These are phyloP conservation scores for Diaporthe vaccinii DNA, from an alignment of 2,329 filamentous ascomycete species.

Conservation along the genomic window DNA sequence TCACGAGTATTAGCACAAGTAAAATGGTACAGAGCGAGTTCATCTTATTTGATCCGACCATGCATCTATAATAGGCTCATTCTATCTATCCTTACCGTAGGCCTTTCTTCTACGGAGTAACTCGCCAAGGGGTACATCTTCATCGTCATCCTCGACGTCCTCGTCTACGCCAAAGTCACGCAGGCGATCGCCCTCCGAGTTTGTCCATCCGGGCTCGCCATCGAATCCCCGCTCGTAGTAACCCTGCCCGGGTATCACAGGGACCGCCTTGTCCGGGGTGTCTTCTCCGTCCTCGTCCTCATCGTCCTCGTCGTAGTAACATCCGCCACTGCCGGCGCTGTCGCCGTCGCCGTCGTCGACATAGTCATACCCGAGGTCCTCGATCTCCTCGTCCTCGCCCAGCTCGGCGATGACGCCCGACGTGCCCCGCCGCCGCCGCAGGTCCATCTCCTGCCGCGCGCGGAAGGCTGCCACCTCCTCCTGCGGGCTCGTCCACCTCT, in stretches of 20 bases:
- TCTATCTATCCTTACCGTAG: constrained; percentile 35
- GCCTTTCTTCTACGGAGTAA: constrained; percentile 70
- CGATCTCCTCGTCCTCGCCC: constrained; percentile 68
- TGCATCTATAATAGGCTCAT: background rate
- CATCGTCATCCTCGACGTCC: constrained; percentile 62
- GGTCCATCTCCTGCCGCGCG: constrained; percentile 63
- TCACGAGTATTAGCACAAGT: no score
- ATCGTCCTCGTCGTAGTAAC: constrained; percentile 70
- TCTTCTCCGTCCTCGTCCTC: constrained; percentile 50
- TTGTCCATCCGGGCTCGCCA: constrained; percentile 76
- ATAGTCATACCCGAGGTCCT: constrained; percentile 47
- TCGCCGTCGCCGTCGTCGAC: constrained; percentile 18
- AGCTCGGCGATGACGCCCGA: constrained; percentile 62
- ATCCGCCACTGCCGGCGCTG: constrained; percentile 43
- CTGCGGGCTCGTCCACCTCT: constrained; percentile 54
- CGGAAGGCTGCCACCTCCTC: constrained; percentile 64
- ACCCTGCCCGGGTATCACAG: constrained; percentile 35
- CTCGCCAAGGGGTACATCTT: constrained; percentile 78
- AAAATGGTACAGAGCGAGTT: no score
- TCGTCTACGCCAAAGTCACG: constrained; percentile 86
- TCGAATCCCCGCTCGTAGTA: constrained; percentile 51
- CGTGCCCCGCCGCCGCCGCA: constrained; percentile 52
- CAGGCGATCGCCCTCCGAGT: constrained; percentile 80
- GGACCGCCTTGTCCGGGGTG: constrained; percentile 42
- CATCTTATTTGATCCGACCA: background rate